Percentiles rank a stretch among this genome's conserved stretches.
Evolutionary conservation across 2,329 filamentous ascomycete species (phyloP).

Genomic region (Xylaria sp.): DNA sequence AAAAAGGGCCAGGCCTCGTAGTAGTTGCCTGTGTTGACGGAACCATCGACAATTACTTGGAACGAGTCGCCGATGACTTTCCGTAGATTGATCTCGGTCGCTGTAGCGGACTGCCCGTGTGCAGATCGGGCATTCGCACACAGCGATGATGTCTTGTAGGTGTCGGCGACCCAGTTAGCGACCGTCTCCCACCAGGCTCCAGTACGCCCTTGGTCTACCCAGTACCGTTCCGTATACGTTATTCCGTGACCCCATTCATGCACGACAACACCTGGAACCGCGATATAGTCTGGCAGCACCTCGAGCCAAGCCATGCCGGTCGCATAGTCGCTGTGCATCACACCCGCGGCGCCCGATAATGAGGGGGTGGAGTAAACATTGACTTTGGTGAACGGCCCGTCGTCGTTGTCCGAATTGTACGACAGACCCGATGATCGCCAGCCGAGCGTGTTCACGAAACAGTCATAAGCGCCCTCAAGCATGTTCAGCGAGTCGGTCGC

Average conservation of each 20-base stretch:
- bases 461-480: slow-evolving; percentile 59
- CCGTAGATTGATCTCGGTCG: slow-evolving; percentile 55
- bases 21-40: slow-evolving; percentile 56
- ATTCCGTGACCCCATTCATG: slow-evolving; percentile 63
- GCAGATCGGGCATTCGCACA: slow-evolving; percentile 54
- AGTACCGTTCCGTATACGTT: slow-evolving; percentile 56
- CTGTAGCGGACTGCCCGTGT: slow-evolving; percentile 50
- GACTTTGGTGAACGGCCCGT: slow-evolving; percentile 57
- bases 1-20: slow-evolving; percentile 64
- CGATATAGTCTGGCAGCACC: slow-evolving; percentile 54
- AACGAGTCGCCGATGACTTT: slow-evolving; percentile 60
- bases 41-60: slow-evolving; percentile 61
- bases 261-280: slow-evolving; percentile 54
- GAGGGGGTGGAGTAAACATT: slow-evolving; percentile 57
- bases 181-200: slow-evolving; percentile 64
- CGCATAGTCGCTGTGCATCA: slow-evolving; percentile 54
- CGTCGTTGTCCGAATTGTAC: slow-evolving; percentile 49
- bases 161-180: slow-evolving; percentile 62
- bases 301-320: slow-evolving; percentile 57
- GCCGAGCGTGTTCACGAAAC: slow-evolving; percentile 52
- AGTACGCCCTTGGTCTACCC: slow-evolving; percentile 58
- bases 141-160: slow-evolving; percentile 57
- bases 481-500: slow-evolving; percentile 50
- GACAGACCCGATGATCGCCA: slow-evolving; percentile 55
- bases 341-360: slow-evolving; percentile 54